phyloP scores from a whole-genome alignment of 202 grass and related monocot species.

The Musa balbisiana region DNA sequence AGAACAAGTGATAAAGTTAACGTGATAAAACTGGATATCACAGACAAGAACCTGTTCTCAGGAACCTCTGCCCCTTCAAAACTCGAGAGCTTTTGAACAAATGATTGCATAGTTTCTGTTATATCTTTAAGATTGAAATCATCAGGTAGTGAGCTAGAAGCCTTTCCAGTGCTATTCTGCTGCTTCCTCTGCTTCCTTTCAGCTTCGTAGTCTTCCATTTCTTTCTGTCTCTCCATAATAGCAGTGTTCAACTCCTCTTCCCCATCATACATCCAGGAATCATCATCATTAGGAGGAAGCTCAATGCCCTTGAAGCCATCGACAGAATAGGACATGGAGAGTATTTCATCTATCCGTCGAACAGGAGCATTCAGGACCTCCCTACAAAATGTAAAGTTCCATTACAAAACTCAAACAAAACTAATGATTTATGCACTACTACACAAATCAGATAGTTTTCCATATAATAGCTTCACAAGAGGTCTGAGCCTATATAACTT shows the following conservation, averaged over 20 bases:
- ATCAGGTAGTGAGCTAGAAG: constrained; percentile 35
- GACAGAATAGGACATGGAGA: constrained; percentile 45
- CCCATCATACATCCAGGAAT: constrained; percentile 68
- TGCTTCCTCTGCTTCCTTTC: constrained; percentile 54
- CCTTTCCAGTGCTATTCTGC: constrained; percentile 31
- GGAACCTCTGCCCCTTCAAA: constrained; percentile 95
- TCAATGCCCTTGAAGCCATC: constrained; percentile 49
- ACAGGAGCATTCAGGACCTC: constrained; percentile 75
- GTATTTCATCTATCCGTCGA: constrained; percentile 70
- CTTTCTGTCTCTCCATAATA: constrained; percentile 67
- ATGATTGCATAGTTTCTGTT: constrained; percentile 76
- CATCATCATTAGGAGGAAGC: constrained; percentile 65
- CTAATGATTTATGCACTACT: background rate
- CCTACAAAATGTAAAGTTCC: constrained; percentile 29
- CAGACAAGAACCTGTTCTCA: constrained; percentile 46
- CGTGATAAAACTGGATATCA: constrained; percentile 9
- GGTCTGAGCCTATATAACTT: background rate
- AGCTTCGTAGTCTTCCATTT: constrained; percentile 68
- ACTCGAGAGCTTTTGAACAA: constrained; percentile 75
- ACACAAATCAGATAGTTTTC: background rate
- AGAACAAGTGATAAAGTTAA: background rate
- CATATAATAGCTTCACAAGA: background rate
- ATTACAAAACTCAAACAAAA: background rate
- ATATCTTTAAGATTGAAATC: constrained; percentile 77
- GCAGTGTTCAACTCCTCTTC: constrained; percentile 71